Evolutionary conservation across 768 basidiomycete genomes (phyloP).

Genomic region (Tulasnella sp.): DNA sequence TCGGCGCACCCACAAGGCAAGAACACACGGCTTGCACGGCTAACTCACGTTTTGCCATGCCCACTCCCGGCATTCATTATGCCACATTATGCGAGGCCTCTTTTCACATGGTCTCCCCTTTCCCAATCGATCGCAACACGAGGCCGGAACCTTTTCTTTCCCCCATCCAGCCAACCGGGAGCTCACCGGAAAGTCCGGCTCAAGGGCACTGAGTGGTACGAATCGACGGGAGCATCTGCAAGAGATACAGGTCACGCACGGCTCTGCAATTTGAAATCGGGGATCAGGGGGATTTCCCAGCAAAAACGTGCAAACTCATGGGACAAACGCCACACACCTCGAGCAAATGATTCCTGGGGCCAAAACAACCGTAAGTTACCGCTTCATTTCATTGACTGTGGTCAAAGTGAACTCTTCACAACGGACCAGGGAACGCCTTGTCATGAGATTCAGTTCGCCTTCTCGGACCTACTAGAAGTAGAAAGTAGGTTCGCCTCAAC

Average conservation of each 20-base stretch:
- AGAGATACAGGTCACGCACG: background rate
- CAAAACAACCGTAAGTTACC: background rate
- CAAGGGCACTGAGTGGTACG: background rate
- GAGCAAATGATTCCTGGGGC: background rate
- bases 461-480: background rate
- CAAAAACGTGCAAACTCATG: background rate
- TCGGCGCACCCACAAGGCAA: background rate
- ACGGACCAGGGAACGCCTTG: background rate
- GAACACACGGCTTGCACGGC: background rate
- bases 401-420: background rate
- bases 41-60: background rate
- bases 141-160: background rate
- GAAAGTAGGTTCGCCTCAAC: background rate
- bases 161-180: background rate
- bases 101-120: background rate
- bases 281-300: background rate
- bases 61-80: background rate
- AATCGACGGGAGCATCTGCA: background rate
- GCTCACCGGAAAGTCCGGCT: background rate
- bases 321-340: background rate
- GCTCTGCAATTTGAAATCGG: background rate
- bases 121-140: background rate
- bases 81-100: background rate
- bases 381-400: no score
- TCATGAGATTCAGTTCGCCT: background rate